Evolutionary conservation across 1,284 basidiomycete species (phyloP).

Genomic region (Naganishia sp.): DNA sequence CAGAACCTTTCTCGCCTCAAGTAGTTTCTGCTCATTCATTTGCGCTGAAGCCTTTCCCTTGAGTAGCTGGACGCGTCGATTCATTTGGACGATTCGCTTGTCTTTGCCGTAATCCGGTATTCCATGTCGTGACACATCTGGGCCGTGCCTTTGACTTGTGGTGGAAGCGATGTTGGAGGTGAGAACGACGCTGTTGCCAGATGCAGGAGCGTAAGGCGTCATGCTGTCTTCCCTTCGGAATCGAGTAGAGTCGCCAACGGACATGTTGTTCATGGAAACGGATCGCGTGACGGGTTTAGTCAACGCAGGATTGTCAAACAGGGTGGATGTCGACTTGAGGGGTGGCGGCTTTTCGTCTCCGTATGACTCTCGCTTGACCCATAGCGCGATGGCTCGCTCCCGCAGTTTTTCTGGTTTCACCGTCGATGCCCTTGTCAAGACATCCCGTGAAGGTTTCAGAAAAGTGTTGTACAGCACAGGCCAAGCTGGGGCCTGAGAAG

Average conservation of each 20-base stretch:
- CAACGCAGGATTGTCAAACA: slow-evolving; percentile 19
- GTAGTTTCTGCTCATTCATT: slow-evolving; percentile 19
- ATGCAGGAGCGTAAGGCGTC: slow-evolving; percentile 69
- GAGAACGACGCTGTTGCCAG: slow-evolving; percentile 90
- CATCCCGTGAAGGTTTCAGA: slow-evolving; percentile 42
- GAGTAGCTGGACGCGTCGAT: slow-evolving; percentile 53
- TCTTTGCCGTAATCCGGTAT: slow-evolving; percentile 45
- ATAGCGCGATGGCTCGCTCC: slow-evolving; percentile 46
- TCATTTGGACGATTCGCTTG: slow-evolving; percentile 51
- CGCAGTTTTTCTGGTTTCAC: slow-evolving; percentile 43
- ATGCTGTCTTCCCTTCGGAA: slow-evolving; percentile 55
- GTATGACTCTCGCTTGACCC: slow-evolving; percentile 43
- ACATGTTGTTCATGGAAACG: slow-evolving; percentile 75
- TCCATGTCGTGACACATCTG: slow-evolving; percentile 41
- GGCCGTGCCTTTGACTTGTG: slow-evolving; percentile 55
- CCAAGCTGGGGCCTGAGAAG: slow-evolving; percentile 46
- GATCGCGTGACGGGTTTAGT: slow-evolving; percentile 63
- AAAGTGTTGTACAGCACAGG: slow-evolving; percentile 57
- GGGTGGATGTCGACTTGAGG: slow-evolving; percentile 35
- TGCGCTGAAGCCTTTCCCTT: slow-evolving; percentile 41
- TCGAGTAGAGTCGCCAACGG: slow-evolving; percentile 45
- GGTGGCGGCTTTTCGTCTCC: slow-evolving; percentile 39
- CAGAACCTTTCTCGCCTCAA: slow-evolving; percentile 20
- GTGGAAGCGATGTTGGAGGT: slow-evolving; percentile 88
- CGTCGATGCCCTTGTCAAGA: slow-evolving; percentile 36